Conservation (phyloP, 2,329 filamentous ascomycete genomes). For the Zarea fungicola region DNA sequence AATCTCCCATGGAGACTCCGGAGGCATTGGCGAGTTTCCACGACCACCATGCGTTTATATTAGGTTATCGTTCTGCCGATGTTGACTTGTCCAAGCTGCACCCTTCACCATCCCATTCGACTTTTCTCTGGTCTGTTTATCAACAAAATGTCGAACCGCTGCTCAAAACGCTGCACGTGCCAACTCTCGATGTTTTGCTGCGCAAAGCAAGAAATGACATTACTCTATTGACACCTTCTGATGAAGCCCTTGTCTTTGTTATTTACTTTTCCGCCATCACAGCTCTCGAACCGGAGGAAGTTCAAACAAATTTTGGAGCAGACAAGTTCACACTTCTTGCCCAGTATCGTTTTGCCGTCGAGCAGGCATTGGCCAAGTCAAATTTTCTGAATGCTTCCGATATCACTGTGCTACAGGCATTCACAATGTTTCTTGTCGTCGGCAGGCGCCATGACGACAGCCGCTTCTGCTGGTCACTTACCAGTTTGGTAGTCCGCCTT, state of each 20-base stretch:
- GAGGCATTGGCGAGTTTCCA: constrained; percentile 25
- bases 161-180: constrained; percentile 66
- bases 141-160: constrained; percentile 70
- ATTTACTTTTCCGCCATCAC: constrained; percentile 55
- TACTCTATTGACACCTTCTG: constrained; percentile 48
- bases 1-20: constrained; percentile 41
- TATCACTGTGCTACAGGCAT: constrained; percentile 52
- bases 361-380: constrained; percentile 52
- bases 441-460: constrained; percentile 43
- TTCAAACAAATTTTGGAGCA: constrained; percentile 36
- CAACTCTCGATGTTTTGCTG: constrained; percentile 57
- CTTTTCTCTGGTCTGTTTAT: constrained; percentile 64
- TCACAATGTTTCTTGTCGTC: constrained; percentile 50
- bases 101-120: constrained; percentile 60
- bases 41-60: constrained; percentile 67
- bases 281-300: constrained; percentile 54
- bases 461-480: constrained; percentile 56
- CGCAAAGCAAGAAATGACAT: constrained; percentile 56
- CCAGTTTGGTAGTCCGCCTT: constrained; percentile 52
- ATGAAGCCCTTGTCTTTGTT: constrained; percentile 60
- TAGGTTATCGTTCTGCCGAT: constrained; percentile 67
- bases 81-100: constrained; percentile 62
- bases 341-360: constrained; percentile 48
- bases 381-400: constrained; percentile 54
- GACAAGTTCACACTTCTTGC: constrained; percentile 39